These are phyloP conservation scores for Chytriomyces sp. DNA, from an alignment of 192 early-diverging fungal genomes.

Conservation along the genomic window DNA sequence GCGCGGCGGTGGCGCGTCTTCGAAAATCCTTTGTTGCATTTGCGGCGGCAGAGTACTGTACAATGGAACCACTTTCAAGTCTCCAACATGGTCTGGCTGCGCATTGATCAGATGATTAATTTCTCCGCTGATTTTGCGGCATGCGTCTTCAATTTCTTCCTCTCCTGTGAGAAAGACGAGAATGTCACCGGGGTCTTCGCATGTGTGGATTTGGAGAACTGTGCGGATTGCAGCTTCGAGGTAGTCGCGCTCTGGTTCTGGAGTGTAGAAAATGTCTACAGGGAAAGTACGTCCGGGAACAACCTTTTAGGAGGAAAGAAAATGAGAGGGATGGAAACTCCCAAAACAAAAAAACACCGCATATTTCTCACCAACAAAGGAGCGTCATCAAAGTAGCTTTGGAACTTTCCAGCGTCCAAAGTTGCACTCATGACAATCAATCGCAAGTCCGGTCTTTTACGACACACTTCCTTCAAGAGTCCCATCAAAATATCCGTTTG, in stretches of 20 bases:
- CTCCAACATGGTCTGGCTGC: conserved; percentile 72
- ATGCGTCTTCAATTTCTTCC: conserved; percentile 98
- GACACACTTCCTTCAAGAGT: conserved; percentile 87
- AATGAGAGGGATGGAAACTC: conserved; percentile 8
- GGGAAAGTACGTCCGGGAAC: conserved; percentile 99
- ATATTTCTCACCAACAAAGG: conserved; percentile 74
- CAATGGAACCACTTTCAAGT: conserved; percentile 83
- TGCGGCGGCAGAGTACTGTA: conserved; percentile 92
- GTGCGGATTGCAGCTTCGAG: conserved; percentile 95
- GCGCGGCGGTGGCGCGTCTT: conserved; percentile 81
- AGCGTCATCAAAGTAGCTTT: conserved; percentile 96
- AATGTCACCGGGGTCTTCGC: conserved; percentile 94
- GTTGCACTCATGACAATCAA: conserved; percentile 98
- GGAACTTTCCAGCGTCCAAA: conserved; percentile 97
- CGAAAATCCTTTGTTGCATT: conserved; percentile 93
- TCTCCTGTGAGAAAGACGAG: conserved; percentile 97
- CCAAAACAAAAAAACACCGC: conserved; percentile 4
- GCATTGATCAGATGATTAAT: conserved; percentile 58
- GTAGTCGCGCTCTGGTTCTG: conserved; percentile 97
- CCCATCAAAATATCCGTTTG: conserved; percentile 99
- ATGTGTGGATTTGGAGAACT: conserved; percentile 90
- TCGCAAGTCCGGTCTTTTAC: conserved; percentile 80
- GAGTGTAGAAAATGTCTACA: conserved; percentile 97
- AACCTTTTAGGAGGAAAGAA: conserved; percentile 32
- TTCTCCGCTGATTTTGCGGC: conserved; percentile 78